Conservation (phyloP, 768 basidiomycete species). For the Lactarius hengduanensis region DNA sequence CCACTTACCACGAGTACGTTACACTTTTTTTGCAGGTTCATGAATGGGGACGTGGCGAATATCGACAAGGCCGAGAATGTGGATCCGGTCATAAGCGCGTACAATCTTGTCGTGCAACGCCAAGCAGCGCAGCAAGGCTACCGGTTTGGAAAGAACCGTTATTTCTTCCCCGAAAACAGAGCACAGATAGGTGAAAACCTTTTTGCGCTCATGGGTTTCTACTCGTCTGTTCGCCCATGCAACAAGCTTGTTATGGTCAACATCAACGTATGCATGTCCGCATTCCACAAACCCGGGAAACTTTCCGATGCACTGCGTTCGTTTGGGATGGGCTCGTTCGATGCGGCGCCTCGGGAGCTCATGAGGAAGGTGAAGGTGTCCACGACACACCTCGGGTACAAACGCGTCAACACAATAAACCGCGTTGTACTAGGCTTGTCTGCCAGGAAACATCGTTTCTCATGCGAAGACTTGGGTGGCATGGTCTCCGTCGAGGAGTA, state of each 20-base stretch:
- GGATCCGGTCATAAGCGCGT: slow-evolving; percentile 55
- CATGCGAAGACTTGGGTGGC: slow-evolving; percentile 55
- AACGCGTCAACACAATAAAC: slow-evolving; percentile 28
- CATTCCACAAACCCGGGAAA: slow-evolving; percentile 58
- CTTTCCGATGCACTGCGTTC: slow-evolving; percentile 56
- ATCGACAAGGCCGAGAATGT: slow-evolving; percentile 50
- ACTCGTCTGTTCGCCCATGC: slow-evolving; percentile 49
- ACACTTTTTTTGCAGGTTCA: slow-evolving; percentile 43
- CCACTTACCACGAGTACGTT: neutral
- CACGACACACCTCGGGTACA: slow-evolving; percentile 46
- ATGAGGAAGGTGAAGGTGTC: slow-evolving; percentile 58
- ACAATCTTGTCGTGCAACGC: slow-evolving; percentile 63
- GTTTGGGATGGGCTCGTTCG: slow-evolving; percentile 44
- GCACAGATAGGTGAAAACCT: slow-evolving; percentile 39
- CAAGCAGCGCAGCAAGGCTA: slow-evolving; percentile 54
- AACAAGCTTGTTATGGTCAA: slow-evolving; percentile 53
- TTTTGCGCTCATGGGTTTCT: slow-evolving; percentile 50
- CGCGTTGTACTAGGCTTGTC: slow-evolving; percentile 40
- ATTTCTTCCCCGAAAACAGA: slow-evolving; percentile 50
- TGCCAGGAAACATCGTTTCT: slow-evolving; percentile 51
- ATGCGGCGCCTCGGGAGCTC: slow-evolving; percentile 49
- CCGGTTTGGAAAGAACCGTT: slow-evolving; percentile 64
- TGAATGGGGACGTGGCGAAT: slow-evolving; percentile 53
- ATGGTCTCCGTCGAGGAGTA: slow-evolving; percentile 60
- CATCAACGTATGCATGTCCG: slow-evolving; percentile 53